Conservation (phyloP, 2,329 filamentous ascomycete genomes). For the Trichoderma guizhouense region DNA sequence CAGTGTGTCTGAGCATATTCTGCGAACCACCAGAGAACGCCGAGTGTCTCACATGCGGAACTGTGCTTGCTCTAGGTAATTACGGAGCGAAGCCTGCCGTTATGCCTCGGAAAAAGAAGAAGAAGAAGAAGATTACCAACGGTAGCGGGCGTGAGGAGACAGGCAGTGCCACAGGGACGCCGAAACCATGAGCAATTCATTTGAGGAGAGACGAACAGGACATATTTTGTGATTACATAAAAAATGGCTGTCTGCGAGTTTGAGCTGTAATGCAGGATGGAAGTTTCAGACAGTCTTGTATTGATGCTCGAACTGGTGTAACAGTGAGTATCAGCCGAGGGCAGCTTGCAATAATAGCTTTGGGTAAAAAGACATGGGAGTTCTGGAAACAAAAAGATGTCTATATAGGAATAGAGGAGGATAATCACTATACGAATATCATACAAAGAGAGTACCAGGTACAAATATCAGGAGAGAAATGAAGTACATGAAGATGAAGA, state of each 20-base stretch:
- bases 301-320: neutral
- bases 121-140: conserved; percentile 65
- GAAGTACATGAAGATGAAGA: neutral
- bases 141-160: conserved; percentile 54
- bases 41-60: conserved; percentile 80
- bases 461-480: neutral
- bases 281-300: neutral
- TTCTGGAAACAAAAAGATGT: conserved; percentile 10
- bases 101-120: conserved; percentile 67
- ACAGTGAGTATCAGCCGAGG: neutral
- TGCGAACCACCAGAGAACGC: conserved; percentile 62
- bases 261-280: neutral
- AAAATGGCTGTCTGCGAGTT: neutral
- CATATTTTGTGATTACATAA: neutral
- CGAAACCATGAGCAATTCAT: conserved; percentile 37
- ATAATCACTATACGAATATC: conserved; percentile 27
- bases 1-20: conserved; percentile 93
- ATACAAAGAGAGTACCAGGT: conserved; percentile 16
- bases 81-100: conserved; percentile 78
- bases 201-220: neutral
- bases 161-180: conserved; percentile 59
- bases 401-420: conserved; percentile 26
- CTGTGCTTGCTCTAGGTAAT: conserved; percentile 68
- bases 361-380: neutral
- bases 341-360: neutral